phyloP scores from a whole-genome alignment of 306 rosid genomes.

The Castanea mollissima region DNA sequence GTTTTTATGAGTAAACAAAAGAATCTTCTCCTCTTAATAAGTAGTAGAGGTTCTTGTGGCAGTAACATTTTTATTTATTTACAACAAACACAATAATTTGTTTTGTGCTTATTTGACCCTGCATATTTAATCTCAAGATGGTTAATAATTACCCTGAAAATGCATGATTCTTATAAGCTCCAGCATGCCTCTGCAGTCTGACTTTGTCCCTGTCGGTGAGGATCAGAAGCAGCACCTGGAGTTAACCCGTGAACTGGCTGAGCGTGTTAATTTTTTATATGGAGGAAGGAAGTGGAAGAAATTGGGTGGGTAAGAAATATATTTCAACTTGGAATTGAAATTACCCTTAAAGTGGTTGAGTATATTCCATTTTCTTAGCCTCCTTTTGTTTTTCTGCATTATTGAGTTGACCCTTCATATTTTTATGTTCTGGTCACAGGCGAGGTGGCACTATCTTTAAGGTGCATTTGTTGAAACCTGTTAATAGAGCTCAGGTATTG shows the following conservation, averaged over 20 bases:
- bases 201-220: constrained; percentile 95
- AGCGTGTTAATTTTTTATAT: constrained; percentile 77
- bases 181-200: constrained; percentile 71
- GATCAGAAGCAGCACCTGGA: constrained; percentile 99
- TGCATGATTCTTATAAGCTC: constrained; percentile 38
- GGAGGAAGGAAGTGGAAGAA: constrained; percentile 99
- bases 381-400: constrained; percentile 4
- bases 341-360: constrained; percentile 1
- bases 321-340: constrained; percentile 15
- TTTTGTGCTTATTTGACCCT: constrained; percentile 10
- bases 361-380: constrained; percentile 8
- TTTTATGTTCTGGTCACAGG: constrained; percentile 53
- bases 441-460: constrained; percentile 83
- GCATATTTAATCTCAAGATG: constrained; percentile 21
- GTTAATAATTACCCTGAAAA: constrained; percentile 22
- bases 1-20: constrained; percentile 5
- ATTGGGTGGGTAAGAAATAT: constrained; percentile 81
- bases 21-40: neutral
- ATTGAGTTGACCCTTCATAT: constrained; percentile 29
- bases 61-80: constrained; percentile 11
- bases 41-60: constrained; percentile 15
- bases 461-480: constrained; percentile 48
- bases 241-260: constrained; percentile 91
- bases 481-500: constrained; percentile 17
- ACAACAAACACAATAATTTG: constrained; percentile 4